Conservation (phyloP, 1,284 basidiomycete genomes). For the Leucoagaricus sp. region DNA sequence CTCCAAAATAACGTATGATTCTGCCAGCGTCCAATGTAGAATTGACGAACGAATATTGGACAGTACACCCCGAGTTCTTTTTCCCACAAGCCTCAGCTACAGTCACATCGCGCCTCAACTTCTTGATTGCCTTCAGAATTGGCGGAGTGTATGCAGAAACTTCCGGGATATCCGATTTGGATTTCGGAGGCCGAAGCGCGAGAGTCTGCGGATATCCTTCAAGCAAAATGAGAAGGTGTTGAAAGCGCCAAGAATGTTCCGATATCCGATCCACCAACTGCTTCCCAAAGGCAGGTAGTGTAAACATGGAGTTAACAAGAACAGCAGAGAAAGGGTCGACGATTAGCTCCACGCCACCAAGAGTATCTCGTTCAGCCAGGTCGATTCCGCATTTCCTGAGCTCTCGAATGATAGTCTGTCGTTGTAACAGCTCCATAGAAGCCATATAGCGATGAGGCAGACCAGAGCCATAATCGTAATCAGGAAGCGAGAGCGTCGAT, state of each 20-base stretch:
- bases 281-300: slow-evolving; percentile 53
- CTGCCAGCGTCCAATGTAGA: slow-evolving; percentile 56
- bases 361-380: slow-evolving; percentile 60
- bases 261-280: slow-evolving; percentile 40
- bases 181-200: slow-evolving; percentile 30
- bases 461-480: slow-evolving; percentile 30
- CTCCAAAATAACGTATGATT: slow-evolving; percentile 56
- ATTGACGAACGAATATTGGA: slow-evolving; percentile 62
- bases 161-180: slow-evolving; percentile 16
- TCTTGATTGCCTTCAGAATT: slow-evolving; percentile 64
- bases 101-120: slow-evolving; percentile 57
- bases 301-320: slow-evolving; percentile 54
- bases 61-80: slow-evolving; percentile 34
- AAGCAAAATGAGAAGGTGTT: slow-evolving; percentile 56
- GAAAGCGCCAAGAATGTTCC: slow-evolving; percentile 60
- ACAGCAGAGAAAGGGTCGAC: slow-evolving; percentile 59
- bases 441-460: slow-evolving; percentile 65
- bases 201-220: slow-evolving; percentile 58
- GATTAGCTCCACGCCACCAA: slow-evolving; percentile 57
- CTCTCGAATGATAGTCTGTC: slow-evolving; percentile 53
- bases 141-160: slow-evolving; percentile 59
- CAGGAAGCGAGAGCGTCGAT: slow-evolving; percentile 49
- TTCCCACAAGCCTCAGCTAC: slow-evolving; percentile 59
- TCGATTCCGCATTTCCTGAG: slow-evolving; percentile 48
- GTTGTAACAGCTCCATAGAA: slow-evolving; percentile 68